phyloP scores from a whole-genome alignment of 768 basidiomycete genomes.

The Collybiopsis luxurians region DNA sequence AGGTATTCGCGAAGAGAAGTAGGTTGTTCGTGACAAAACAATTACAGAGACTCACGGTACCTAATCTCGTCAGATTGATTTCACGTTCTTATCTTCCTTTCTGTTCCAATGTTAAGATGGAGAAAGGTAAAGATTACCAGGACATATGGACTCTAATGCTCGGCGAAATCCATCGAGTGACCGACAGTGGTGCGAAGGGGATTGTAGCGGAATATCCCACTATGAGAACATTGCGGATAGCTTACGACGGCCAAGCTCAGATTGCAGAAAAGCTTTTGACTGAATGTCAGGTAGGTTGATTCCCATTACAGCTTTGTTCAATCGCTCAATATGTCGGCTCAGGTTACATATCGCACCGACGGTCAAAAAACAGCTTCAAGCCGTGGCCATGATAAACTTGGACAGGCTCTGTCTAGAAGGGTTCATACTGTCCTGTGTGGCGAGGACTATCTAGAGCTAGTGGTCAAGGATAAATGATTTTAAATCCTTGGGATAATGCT shows the following conservation, averaged over 20 bases:
- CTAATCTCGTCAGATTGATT: background rate
- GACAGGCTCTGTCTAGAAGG: constrained; percentile 1
- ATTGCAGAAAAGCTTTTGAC: background rate
- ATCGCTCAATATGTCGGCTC: background rate
- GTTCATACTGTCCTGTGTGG: background rate
- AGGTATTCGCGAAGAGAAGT: constrained; percentile 1
- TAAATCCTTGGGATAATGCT: too few species aligned
- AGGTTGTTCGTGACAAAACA: background rate
- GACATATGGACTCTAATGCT: background rate
- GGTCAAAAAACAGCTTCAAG: background rate
- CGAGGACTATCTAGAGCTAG: background rate
- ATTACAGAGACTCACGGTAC: background rate
- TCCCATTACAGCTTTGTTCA: background rate
- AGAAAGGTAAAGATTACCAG: background rate
- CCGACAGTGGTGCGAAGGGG: background rate
- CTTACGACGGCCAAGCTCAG: background rate
- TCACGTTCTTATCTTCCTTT: constrained; percentile 4
- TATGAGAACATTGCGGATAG: background rate
- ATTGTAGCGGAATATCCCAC: background rate
- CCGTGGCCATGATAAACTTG: background rate
- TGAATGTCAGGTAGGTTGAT: background rate
- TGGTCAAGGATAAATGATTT: background rate
- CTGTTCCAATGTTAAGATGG: background rate
- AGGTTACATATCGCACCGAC: background rate
- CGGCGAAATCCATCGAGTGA: background rate